A percentile compares a stretch with the other conserved stretches of the same genome.
Evolutionary conservation across 2,329 filamentous ascomycete genomes (phyloP).

Genomic region (Polytolypa hystricis): DNA sequence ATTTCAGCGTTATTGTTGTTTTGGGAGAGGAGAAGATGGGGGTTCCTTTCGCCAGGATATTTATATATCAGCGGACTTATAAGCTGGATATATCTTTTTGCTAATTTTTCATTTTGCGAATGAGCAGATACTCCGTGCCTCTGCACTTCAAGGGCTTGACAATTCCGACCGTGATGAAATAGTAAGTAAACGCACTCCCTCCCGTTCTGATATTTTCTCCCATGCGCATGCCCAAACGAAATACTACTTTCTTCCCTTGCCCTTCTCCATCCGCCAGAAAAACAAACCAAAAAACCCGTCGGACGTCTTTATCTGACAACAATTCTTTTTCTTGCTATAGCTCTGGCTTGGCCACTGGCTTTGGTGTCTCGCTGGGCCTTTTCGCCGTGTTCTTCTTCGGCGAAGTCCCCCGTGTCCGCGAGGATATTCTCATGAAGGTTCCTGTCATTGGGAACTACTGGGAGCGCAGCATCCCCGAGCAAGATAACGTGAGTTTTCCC

Average conservation of each 20-base stretch:
- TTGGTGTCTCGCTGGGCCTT: slow-evolving; percentile 47
- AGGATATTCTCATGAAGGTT: slow-evolving; percentile 51
- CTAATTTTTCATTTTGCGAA: too few species aligned
- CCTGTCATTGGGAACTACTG: slow-evolving; percentile 49
- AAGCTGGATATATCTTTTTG: too few species aligned
- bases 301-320: not conserved
- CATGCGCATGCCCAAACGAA: slow-evolving; percentile 1
- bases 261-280: slow-evolving; percentile 6
- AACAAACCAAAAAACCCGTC: slow-evolving; percentile 9
- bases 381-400: slow-evolving; percentile 55
- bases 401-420: slow-evolving; percentile 50
- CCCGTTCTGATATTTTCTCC: not conserved
- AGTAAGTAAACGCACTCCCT: slow-evolving; percentile 29
- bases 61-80: too few species aligned
- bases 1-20: too few species aligned
- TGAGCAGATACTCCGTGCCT: slow-evolving; percentile 38
- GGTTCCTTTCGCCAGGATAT: too few species aligned
- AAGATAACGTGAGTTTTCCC: slow-evolving; percentile 46
- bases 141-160: slow-evolving; percentile 41
- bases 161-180: slow-evolving; percentile 28
- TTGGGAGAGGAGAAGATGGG: too few species aligned
- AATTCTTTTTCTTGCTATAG: too few species aligned
- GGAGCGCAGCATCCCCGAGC: slow-evolving; percentile 46
- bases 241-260: slow-evolving; percentile 5
- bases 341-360: slow-evolving; percentile 40